Evolutionary conservation across 2,329 filamentous ascomycete genomes (phyloP).

Genomic region (Colletotrichum orchidophilum): DNA sequence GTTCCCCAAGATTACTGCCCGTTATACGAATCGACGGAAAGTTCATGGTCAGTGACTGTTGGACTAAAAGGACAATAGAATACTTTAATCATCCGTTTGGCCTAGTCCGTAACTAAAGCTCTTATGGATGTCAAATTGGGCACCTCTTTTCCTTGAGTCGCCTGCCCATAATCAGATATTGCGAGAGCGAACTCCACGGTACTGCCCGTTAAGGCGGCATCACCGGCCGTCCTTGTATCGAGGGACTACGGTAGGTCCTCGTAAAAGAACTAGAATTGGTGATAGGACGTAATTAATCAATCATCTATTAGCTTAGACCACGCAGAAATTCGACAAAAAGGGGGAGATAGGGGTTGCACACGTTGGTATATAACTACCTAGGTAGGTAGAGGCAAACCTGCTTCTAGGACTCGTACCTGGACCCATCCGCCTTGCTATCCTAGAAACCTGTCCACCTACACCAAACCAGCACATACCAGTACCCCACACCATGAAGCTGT

Average conservation of each 20-base stretch:
- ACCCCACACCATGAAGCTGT: neutral
- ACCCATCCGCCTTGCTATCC: neutral
- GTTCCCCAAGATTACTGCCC: neutral
- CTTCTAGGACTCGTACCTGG: neutral
- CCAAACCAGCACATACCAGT: neutral
- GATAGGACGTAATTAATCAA: neutral
- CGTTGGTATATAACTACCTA: neutral
- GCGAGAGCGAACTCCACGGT: neutral
- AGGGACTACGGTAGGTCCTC: neutral
- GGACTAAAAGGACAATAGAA: neutral
- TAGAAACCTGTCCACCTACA: too few species aligned
- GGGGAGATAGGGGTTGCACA: neutral
- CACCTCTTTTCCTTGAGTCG: neutral
- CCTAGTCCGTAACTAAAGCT: neutral
- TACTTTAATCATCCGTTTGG: neutral
- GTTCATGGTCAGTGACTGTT: neutral
- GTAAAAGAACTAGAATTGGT: neutral
- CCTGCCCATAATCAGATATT: neutral
- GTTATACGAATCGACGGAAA: neutral
- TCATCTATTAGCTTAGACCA: neutral
- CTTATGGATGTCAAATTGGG: neutral
- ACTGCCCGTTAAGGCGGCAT: neutral
- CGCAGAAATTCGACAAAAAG: neutral
- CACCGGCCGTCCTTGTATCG: neutral
- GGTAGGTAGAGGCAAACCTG: neutral